Conservation (phyloP, 805 yeast genomes). For the Schwanniomyces vanrijiae region DNA sequence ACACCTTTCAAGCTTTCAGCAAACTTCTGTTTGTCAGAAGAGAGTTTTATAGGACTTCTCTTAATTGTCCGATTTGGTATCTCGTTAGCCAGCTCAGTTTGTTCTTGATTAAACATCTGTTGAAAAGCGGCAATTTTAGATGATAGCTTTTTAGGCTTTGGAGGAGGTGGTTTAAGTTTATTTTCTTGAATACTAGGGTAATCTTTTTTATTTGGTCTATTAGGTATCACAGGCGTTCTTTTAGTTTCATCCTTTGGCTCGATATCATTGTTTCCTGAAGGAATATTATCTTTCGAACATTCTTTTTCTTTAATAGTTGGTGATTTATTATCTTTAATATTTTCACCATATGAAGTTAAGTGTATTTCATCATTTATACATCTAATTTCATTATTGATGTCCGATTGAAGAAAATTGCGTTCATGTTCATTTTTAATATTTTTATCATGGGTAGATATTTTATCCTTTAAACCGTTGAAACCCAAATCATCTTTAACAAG, state of each 20-base stretch:
- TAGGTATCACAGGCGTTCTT: slow-evolving; percentile 5
- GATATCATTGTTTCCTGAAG: neutral
- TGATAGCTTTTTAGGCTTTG: slow-evolving; percentile 75
- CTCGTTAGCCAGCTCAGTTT: slow-evolving; percentile 6
- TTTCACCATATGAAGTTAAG: no score
- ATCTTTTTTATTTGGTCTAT: slow-evolving; percentile 6
- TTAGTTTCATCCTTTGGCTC: neutral
- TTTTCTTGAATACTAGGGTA: neutral
- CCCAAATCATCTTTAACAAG: no score
- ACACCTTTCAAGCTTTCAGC: slow-evolving; percentile 62
- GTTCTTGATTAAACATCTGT: slow-evolving; percentile 56
- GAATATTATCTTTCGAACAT: no score
- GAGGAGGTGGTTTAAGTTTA: slow-evolving; percentile 37
- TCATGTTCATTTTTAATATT: no score
- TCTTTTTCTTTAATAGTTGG: no score
- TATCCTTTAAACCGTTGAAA: no score
- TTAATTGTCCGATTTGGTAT: slow-evolving; percentile 5
- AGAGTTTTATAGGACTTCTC: slow-evolving; percentile 19
- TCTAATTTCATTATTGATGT: no score
- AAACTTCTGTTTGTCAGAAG: slow-evolving; percentile 45
- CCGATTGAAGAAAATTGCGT: no score
- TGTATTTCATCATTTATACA: no score
- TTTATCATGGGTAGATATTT: no score
- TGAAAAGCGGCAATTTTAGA: slow-evolving; percentile 81
- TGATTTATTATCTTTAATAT: no score